Percentiles rank a stretch among this genome's conserved stretches.
Evolutionary conservation across 1,284 basidiomycete species (phyloP).

Genomic region (Sporisorium scitamineum): DNA sequence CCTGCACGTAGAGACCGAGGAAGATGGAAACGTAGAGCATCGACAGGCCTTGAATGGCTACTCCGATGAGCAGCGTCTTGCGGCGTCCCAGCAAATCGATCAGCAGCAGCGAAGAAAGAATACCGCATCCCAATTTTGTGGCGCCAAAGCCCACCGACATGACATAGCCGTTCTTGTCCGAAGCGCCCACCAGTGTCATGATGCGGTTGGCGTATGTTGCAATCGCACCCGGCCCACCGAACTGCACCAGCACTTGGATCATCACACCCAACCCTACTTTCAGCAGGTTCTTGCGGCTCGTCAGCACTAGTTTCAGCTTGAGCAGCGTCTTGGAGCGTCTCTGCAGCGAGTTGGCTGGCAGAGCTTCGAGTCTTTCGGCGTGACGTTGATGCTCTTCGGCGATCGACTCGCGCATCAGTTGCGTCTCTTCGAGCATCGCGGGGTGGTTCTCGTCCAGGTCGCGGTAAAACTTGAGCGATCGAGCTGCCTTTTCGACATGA

Average conservation of each 20-base stretch:
- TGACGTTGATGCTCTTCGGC: conserved; percentile 18
- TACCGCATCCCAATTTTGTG: conserved; percentile 28
- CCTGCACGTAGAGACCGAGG: conserved; percentile 33
- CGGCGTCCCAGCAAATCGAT: conserved; percentile 37
- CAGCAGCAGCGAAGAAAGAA: conserved; percentile 26
- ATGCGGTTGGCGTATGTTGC: conserved; percentile 41
- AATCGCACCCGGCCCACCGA: conserved; percentile 30
- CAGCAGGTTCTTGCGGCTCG: conserved; percentile 29
- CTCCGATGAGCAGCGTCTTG: conserved; percentile 29
- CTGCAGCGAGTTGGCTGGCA: conserved; percentile 17
- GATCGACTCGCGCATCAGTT: conserved; percentile 29
- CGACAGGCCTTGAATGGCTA: conserved; percentile 22
- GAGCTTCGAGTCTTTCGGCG: not conserved
- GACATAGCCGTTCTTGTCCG: conserved; percentile 33
- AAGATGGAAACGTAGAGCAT: conserved; percentile 40
- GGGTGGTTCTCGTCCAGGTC: conserved; percentile 22
- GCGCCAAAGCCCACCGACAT: conserved; percentile 40
- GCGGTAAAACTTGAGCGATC: conserved; percentile 72
- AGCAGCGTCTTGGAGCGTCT: conserved; percentile 11
- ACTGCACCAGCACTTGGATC: conserved; percentile 37
- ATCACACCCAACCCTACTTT: conserved; percentile 27
- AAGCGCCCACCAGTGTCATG: conserved; percentile 24
- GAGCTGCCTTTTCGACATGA: conserved; percentile 74
- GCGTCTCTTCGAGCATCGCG: conserved; percentile 24
- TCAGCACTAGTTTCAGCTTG: conserved; percentile 14